Conservation (phyloP, 495 filamentous ascomycete genomes). For the Delitschia confertaspora region DNA sequence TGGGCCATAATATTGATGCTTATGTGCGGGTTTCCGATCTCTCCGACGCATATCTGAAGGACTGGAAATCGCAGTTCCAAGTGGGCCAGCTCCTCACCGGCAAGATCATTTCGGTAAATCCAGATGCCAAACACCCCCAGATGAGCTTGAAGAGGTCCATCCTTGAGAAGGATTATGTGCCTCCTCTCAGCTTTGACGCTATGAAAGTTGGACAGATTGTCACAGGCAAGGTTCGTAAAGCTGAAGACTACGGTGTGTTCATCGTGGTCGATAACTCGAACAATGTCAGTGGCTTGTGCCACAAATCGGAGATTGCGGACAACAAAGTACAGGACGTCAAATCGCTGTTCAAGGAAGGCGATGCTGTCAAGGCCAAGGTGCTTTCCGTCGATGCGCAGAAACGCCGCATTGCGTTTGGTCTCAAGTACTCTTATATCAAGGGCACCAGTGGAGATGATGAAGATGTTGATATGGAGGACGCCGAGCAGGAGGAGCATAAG, state of each 20-base stretch:
- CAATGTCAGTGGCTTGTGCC: conserved; percentile 87
- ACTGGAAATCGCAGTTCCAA: conserved; percentile 87
- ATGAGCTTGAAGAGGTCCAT: conserved; percentile 79
- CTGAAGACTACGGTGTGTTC: conserved; percentile 91
- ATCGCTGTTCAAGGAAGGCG: conserved; percentile 77
- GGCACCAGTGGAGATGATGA: conserved; percentile 49
- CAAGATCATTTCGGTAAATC: conserved; percentile 61
- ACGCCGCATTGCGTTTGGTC: conserved; percentile 71
- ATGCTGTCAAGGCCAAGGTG: conserved; percentile 82
- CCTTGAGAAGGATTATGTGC: conserved; percentile 68
- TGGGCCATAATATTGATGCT: conserved; percentile 71
- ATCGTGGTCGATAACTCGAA: conserved; percentile 75
- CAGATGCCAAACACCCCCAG: conserved; percentile 59
- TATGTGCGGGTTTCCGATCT: conserved; percentile 78
- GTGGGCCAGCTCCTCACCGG: conserved; percentile 83
- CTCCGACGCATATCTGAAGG: conserved; percentile 83
- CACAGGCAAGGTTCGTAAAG: conserved; percentile 82
- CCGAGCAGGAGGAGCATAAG: conserved; percentile 12
- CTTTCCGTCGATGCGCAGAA: conserved; percentile 64
- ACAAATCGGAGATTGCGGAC: conserved; percentile 82
- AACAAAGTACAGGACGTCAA: conserved; percentile 65
- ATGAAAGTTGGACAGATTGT: conserved; percentile 69
- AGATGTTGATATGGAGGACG: conserved; percentile 40
- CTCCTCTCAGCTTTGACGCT: conserved; percentile 58
- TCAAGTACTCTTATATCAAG: conserved; percentile 87